A percentile compares a stretch with the other conserved stretches of the same genome.
These are phyloP conservation scores for Melastoma malabathricum DNA, from an alignment of 345 rosid species.

Conservation along the genomic window DNA sequence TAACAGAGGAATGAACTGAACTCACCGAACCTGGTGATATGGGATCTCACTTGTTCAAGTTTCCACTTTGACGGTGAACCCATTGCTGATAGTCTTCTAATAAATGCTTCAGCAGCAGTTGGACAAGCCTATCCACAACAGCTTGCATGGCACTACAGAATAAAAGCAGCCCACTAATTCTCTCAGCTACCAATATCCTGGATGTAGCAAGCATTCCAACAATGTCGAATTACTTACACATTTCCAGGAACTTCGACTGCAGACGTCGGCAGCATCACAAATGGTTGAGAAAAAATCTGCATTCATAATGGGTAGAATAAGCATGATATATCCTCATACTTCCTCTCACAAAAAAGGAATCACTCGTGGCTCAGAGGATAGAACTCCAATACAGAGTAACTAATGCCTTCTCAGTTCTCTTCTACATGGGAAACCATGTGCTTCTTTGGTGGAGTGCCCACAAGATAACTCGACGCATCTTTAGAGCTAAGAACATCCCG, in stretches of 20 bases:
- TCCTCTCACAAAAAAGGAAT: too few relatives aligned
- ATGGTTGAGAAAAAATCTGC: constrained; percentile 63
- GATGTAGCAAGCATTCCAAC: not conserved
- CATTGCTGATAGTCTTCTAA: constrained; percentile 48
- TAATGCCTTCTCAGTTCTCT: too few relatives aligned
- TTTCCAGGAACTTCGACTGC: constrained; percentile 78
- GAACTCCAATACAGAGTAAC: too few relatives aligned
- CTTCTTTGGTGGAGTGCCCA: too few relatives aligned
- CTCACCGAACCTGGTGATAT: too few relatives aligned
- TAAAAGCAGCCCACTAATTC: constrained; percentile 6
- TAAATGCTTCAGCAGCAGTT: constrained; percentile 46
- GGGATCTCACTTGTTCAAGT: too few relatives aligned
- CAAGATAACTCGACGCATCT: too few relatives aligned
- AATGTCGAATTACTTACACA: constrained; percentile 32
- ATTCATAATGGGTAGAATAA: not conserved
- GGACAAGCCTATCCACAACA: constrained; percentile 59
- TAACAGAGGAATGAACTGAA: too few relatives aligned
- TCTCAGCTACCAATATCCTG: not conserved
- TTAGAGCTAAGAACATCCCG: too few relatives aligned
- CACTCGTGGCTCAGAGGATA: too few relatives aligned
- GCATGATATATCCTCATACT: too few relatives aligned
- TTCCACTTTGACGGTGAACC: constrained; percentile 24
- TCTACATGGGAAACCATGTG: too few relatives aligned
- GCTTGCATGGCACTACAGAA: constrained; percentile 70
- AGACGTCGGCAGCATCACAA: constrained; percentile 53